Conservation (phyloP, 805 yeast species). For the Candida sakaeoensis region DNA sequence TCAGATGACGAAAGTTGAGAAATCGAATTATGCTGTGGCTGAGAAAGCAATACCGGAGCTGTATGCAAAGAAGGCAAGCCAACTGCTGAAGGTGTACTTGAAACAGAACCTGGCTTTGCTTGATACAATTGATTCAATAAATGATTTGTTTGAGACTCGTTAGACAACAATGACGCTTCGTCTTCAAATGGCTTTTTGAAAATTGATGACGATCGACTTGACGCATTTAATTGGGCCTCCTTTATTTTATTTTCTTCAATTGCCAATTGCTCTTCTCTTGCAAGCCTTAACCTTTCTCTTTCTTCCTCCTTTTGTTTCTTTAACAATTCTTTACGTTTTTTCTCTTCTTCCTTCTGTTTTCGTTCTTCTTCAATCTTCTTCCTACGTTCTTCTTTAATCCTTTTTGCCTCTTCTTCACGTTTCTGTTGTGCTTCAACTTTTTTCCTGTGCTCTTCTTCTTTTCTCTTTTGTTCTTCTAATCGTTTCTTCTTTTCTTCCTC, state of each 20-base stretch:
- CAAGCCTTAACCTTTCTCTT: slow-evolving; percentile 10
- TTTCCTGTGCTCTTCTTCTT: slow-evolving; percentile 31
- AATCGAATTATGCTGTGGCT: background rate
- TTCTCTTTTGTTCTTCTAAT: slow-evolving; percentile 31
- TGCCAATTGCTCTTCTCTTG: slow-evolving; percentile 12
- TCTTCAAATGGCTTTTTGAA: slow-evolving; percentile 5
- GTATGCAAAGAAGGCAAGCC: slow-evolving; percentile 4
- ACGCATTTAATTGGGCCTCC: slow-evolving; percentile 1
- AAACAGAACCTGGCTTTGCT: slow-evolving; percentile 24
- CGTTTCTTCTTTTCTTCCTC: slow-evolving; percentile 49
- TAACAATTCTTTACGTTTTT: slow-evolving; percentile 16
- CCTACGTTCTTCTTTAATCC: slow-evolving; percentile 22
- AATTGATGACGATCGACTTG: background rate
- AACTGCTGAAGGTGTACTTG: slow-evolving; percentile 6
- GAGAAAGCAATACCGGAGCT: background rate
- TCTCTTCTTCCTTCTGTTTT: slow-evolving; percentile 21
- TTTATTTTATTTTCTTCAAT: slow-evolving; percentile 11
- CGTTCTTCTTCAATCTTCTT: slow-evolving; percentile 23
- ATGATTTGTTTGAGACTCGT: slow-evolving; percentile 16
- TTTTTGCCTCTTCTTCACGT: slow-evolving; percentile 26
- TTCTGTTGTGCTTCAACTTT: slow-evolving; percentile 26
- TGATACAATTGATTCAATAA: slow-evolving; percentile 33
- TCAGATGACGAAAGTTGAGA: background rate
- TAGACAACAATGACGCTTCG: slow-evolving; percentile 5
- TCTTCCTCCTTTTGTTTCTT: slow-evolving; percentile 16